These are phyloP conservation scores for Candida boidinii DNA, from an alignment of 805 yeast species.

Conservation along the genomic window DNA sequence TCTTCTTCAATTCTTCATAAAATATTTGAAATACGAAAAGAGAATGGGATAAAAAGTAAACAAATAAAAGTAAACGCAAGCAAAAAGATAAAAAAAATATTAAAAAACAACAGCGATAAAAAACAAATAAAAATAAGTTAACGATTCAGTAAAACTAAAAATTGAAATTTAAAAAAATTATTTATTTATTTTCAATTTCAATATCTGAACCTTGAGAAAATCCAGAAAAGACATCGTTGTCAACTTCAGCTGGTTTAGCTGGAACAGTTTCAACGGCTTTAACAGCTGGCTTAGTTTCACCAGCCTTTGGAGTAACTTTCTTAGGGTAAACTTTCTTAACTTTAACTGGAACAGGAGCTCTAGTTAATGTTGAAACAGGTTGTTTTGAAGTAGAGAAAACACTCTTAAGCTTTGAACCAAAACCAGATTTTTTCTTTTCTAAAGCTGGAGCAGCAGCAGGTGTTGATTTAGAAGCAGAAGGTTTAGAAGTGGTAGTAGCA, in stretches of 20 bases:
- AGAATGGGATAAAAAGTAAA: too few species aligned
- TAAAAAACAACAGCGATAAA: too few species aligned
- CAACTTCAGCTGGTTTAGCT: conserved; percentile 9
- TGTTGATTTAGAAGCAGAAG: conserved; percentile 3
- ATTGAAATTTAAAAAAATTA: too few species aligned
- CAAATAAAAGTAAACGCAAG: too few species aligned
- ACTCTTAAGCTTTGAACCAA: too few species aligned
- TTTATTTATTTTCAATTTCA: conserved; percentile 3
- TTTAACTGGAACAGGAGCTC: conserved; percentile 3
- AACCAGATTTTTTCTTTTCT: conserved; percentile 1
- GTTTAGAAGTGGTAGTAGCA: conserved; percentile 4
- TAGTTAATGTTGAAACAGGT: conserved; percentile 3
- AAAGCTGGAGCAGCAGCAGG: conserved; percentile 1
- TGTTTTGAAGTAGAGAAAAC: not conserved
- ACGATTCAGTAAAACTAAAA: too few species aligned
- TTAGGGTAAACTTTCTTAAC: conserved; percentile 9
- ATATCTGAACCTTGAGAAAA: conserved; percentile 37
- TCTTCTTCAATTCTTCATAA: conserved; percentile 5
- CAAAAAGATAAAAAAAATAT: too few species aligned
- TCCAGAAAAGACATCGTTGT: conserved; percentile 29
- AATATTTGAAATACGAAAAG: too few species aligned
- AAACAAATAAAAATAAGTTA: too few species aligned
- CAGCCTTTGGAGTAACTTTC: conserved; percentile 4
- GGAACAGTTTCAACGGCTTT: not conserved
- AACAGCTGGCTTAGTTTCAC: conserved; percentile 4